Evolutionary conservation across 768 basidiomycete genomes (phyloP), one percentile per base, ranked within the genome.

Genomic region (Hericium alpestre): DNA sequence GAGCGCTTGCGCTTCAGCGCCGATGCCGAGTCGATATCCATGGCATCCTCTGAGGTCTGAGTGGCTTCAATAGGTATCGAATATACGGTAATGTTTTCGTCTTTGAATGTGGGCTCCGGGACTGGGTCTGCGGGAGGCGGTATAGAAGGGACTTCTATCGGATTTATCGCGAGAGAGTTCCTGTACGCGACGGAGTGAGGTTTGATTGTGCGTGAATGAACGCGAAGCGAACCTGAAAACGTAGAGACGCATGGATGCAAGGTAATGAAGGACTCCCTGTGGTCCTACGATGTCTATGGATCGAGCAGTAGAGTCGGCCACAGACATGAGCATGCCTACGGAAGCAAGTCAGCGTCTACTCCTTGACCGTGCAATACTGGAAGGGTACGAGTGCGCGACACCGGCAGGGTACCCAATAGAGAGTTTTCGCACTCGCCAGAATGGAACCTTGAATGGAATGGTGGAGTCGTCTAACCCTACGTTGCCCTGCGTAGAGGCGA

Each of bases 251-350:
- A 86, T 83, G 2, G 84, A 76, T 16, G 89, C 86, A 39, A 93
- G 64, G 57, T 76, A 76, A 67, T 93, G 89, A 15, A 76, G 65
- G n/a, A 87, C 67, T 37, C 89, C 90, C 12, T 75, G 75, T 2
- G 93, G 93, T 3, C 92, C 93, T 20, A 80, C 70, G 20, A 95
- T 63, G 48, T 80, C 71, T 38, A 95, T 61, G 43, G 76, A 72
- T 16, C 74, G 68, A 37, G 83, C 76, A 0, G 79, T 78, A 0
- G 78, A 77, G 71, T 95, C 93, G 15, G 89, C 89, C 57, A 87
- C 74, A 1, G 82, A 81, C 89, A 94, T 89, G 20, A 91, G 58
- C 10, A 91, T 66, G 0, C 91, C 92, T 89, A 61, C 15, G 46
- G 32, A 48, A 43, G 11, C 40, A 18, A 53, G 38, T 53, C 38